Evolutionary conservation across 1,284 basidiomycete species (phyloP), one percentile per base, ranked within the genome.

Genomic region (Afroboletus lepidellus): DNA sequence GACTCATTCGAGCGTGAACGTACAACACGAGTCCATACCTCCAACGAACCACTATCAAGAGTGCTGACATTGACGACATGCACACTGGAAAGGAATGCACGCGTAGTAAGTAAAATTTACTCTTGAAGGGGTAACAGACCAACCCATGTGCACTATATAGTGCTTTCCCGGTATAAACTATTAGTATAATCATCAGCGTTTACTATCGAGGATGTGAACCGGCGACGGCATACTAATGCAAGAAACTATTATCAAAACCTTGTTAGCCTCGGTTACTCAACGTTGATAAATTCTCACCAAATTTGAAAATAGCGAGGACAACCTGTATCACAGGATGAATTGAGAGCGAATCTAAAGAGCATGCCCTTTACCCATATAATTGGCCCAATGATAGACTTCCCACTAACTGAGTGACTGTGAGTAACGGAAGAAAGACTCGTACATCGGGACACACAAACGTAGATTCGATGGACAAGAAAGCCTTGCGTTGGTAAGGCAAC

Each of bases 141-240:
- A 15, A 62, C 58, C 47, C 58, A 15, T 60, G 9, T 1, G 18
- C 20, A 20, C 8, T 50, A 23, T 53, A 51, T 11, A 60, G 8
- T 11, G 38, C 13, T n/a, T 45, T 42, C 5, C 0, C 11, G 15
- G 37, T 5, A 12, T 49, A 60, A 8, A 51, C 58, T 62, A 15
- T 11, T 12, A 11, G 27, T 32, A 2, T 5, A 3, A 24, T 42
- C 2, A 20, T 52, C 7, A 51, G 6, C 1, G 7, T 20, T 34
- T 21, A 29, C 16, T 3, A 3, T 6, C 16, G 15, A 6, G 13
- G 15, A 4, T 33, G 3, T 12, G 6, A 33, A 21, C 21, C 12
- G 15, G 23, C 8, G 6, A 38, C 6, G 11, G 2, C 12, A 13
- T 23, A 36, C 37, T 5, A 20, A 13, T 38, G 15, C 20, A 23